A percentile compares a stretch with the other conserved stretches of the same genome.
Conservation (phyloP, 2,329 filamentous ascomycete genomes). For the Sclerotiophoma versabilis region DNA sequence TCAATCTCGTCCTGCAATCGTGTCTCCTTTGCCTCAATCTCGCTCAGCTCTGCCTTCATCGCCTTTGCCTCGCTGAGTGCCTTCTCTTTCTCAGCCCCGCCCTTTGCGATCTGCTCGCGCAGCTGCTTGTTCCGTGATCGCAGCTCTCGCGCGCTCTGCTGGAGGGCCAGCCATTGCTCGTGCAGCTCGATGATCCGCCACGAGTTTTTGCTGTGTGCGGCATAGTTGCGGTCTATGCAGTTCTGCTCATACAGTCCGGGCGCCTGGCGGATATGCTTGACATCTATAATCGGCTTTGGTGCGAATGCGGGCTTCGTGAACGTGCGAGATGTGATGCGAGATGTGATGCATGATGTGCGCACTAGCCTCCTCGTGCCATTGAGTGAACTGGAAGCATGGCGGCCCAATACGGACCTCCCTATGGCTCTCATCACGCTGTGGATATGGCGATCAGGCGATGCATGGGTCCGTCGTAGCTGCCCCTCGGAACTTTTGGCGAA, state of each 20-base stretch:
- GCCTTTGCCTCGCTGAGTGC: slow-evolving; percentile 69
- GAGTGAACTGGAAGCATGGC: slow-evolving; percentile 4
- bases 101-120: slow-evolving; percentile 60
- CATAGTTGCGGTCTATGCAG: slow-evolving; percentile 86
- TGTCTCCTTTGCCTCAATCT: slow-evolving; percentile 69
- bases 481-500: slow-evolving; percentile 20
- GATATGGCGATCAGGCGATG: slow-evolving; percentile 15
- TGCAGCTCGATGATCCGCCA: slow-evolving; percentile 61
- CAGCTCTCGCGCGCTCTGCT: slow-evolving; percentile 66
- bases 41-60: slow-evolving; percentile 68
- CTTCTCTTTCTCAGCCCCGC: slow-evolving; percentile 54
- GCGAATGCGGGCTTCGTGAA: slow-evolving; percentile 71
- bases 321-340: slow-evolving; percentile 49
- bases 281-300: slow-evolving; percentile 79
- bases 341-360: neutral
- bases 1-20: slow-evolving; percentile 71
- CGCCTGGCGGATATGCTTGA: slow-evolving; percentile 90
- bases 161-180: slow-evolving; percentile 57
- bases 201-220: slow-evolving; percentile 58
- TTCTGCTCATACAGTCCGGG: slow-evolving; percentile 81
- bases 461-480: slow-evolving; percentile 2
- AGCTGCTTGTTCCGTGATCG: slow-evolving; percentile 72
- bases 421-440: slow-evolving; percentile 33
- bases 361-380: too few species aligned
- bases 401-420: slow-evolving; percentile 25